Evolutionary conservation across 768 basidiomycete species (phyloP).

Genomic region (Trametes punicea): DNA sequence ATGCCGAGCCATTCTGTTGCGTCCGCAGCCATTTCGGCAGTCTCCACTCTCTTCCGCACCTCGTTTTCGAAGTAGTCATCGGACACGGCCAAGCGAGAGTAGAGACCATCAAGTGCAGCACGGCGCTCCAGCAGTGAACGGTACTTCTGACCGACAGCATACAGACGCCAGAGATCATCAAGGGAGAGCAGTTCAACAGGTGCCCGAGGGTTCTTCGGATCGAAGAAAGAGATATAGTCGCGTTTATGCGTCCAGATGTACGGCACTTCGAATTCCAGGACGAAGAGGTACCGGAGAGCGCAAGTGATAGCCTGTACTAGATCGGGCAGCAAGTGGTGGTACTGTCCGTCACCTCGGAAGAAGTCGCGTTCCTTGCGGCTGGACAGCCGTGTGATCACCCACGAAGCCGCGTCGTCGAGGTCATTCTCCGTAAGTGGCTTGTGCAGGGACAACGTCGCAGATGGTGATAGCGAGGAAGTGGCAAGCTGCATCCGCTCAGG

Average conservation of each 20-base stretch:
- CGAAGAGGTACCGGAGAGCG: conserved; percentile 78
- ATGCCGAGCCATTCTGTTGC: conserved; percentile 86
- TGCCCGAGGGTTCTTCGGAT: conserved; percentile 57
- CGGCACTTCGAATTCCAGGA: conserved; percentile 89
- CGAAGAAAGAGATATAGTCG: conserved; percentile 85
- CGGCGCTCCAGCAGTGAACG: conserved; percentile 80
- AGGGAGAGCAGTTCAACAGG: conserved; percentile 70
- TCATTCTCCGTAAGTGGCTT: conserved; percentile 68
- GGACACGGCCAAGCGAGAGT: conserved; percentile 59
- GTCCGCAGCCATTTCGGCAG: conserved; percentile 87
- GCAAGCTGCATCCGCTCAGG: conserved; percentile 96
- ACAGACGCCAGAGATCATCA: conserved; percentile 89
- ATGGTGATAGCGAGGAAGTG: conserved; percentile 74
- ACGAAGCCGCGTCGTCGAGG: conserved; percentile 75
- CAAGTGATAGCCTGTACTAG: conserved; percentile 78
- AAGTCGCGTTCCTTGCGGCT: conserved; percentile 65
- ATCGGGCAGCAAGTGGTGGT: conserved; percentile 56
- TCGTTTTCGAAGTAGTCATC: conserved; percentile 78
- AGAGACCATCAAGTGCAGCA: conserved; percentile 57
- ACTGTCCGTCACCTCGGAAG: conserved; percentile 62
- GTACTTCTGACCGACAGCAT: conserved; percentile 85
- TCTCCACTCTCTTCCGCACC: conserved; percentile 64
- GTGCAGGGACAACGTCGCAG: conserved; percentile 57
- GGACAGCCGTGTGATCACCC: conserved; percentile 84
- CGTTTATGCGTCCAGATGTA: conserved; percentile 93